Conservation (phyloP, 305 asterid genomes). For the Solanum hybrid region DNA sequence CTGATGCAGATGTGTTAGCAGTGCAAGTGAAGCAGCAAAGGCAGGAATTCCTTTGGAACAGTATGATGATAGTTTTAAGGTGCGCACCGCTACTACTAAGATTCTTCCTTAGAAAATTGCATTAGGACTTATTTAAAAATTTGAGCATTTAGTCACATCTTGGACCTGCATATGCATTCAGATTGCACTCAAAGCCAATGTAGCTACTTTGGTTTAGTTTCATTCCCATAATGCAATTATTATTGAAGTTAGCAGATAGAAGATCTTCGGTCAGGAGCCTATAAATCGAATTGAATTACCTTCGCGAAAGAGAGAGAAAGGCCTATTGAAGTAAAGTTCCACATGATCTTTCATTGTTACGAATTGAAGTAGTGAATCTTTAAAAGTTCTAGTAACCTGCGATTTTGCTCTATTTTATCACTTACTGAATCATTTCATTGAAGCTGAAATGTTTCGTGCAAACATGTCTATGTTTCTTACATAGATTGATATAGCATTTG, state of each 20-base stretch:
- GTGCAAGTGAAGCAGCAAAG: constrained; percentile 84
- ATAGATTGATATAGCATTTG: constrained; percentile 57
- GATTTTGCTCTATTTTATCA: not conserved
- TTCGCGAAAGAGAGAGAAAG: not conserved
- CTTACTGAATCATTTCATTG: not conserved
- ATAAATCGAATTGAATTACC: not conserved
- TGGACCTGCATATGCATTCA: not conserved
- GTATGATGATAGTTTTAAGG: constrained; percentile 35
- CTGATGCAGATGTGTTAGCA: constrained; percentile 59
- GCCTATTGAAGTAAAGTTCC: not conserved
- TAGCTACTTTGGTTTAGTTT: not conserved
- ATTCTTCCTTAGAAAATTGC: not conserved
- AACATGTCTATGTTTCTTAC: not conserved
- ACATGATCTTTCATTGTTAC: not conserved
- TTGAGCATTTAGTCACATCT: not conserved
- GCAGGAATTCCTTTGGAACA: constrained; percentile 73
- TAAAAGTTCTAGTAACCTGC: not conserved
- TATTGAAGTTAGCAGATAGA: not conserved
- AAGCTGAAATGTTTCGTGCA: not conserved
- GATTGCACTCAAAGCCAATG: not conserved
- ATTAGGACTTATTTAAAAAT: not conserved
- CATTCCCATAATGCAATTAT: not conserved
- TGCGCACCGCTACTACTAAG: constrained; percentile 12
- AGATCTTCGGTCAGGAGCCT: not conserved
- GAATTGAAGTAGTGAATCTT: not conserved